These are phyloP conservation scores for Cavenderia fasciculata DNA, from an alignment of 78 protist species.

Conservation along the genomic window DNA sequence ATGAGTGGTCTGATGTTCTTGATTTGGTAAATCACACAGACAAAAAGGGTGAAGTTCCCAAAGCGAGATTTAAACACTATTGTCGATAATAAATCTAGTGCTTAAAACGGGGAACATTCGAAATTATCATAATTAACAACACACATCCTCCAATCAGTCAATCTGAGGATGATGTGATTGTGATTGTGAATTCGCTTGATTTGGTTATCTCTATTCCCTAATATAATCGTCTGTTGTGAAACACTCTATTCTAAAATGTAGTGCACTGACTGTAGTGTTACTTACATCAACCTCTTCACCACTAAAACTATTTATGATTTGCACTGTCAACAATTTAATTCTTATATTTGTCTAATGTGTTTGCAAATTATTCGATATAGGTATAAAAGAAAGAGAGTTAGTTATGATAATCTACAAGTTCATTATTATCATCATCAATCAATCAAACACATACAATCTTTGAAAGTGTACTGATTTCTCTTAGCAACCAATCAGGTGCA, in stretches of 20 bases:
- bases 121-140: no score
- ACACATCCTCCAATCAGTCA: no score
- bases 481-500: conserved; percentile 91
- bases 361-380: neutral
- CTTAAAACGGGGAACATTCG: no score
- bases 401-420: no score
- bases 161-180: no score
- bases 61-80: no score
- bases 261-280: neutral
- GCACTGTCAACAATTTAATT: conserved; percentile 64
- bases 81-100: no score
- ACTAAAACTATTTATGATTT: conserved; percentile 54
- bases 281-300: conserved; percentile 66
- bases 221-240: no score
- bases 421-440: neutral
- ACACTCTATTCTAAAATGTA: no score
- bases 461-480: conserved; percentile 82
- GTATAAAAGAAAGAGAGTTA: neutral
- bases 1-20: neutral
- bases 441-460: conserved; percentile 65
- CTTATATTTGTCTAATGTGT: conserved; percentile 60
- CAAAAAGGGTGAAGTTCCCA: no score
- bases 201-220: no score
- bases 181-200: no score
- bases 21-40: neutral